A percentile compares a stretch with the other conserved stretches of the same genome.
Evolutionary conservation across 1,284 basidiomycete species (phyloP).

Genomic region (Waitea zeae): DNA sequence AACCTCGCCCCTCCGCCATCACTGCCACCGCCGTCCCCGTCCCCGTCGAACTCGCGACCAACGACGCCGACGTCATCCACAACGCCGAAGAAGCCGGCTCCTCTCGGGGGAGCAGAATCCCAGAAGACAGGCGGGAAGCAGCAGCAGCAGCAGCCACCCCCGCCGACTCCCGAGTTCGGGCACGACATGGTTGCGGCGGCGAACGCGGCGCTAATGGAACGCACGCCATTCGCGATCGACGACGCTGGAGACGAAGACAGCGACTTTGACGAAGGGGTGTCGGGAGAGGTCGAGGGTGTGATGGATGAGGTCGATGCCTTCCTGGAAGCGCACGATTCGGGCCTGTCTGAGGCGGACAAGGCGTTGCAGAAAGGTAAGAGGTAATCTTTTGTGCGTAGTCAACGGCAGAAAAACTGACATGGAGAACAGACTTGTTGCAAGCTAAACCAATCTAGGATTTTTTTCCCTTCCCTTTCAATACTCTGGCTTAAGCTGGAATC

Average conservation of each 20-base stretch:
- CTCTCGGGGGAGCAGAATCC: no score
- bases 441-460: no score
- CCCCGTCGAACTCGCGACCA: constrained; percentile 10
- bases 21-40: constrained; percentile 22
- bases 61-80: no score
- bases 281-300: constrained; percentile 49
- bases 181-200: constrained; percentile 51
- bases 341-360: constrained; percentile 72
- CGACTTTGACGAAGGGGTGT: constrained; percentile 43
- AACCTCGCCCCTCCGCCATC: no score
- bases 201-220: constrained; percentile 72
- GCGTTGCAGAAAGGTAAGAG: constrained; percentile 61
- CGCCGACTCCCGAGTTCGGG: not conserved
- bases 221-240: constrained; percentile 88
- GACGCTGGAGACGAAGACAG: constrained; percentile 75
- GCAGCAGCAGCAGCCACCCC: no score
- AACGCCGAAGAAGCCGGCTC: no score
- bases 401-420: no score
- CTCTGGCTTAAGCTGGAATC: no score
- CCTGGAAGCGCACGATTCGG: constrained; percentile 79
- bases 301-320: constrained; percentile 92
- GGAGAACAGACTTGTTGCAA: no score
- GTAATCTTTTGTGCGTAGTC: no score
- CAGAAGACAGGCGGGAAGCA: no score
- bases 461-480: no score